These are phyloP conservation scores for Millerozyma acaciae DNA, from an alignment of 805 yeast genomes.

Conservation along the genomic window DNA sequence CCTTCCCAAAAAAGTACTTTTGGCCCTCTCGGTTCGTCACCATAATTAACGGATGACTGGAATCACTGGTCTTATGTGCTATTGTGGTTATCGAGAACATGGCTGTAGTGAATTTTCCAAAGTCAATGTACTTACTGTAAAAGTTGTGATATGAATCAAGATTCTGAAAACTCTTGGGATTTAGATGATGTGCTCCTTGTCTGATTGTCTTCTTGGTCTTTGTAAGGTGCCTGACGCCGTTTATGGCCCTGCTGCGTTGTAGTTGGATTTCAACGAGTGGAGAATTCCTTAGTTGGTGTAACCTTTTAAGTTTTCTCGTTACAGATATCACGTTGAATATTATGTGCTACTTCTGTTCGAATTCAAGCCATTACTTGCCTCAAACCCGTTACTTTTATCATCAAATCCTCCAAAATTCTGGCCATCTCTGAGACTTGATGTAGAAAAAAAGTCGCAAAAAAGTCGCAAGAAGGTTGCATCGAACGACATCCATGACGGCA, in stretches of 20 bases:
- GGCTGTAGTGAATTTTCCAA: conserved; percentile 12
- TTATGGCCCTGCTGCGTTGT: not conserved
- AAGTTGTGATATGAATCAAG: conserved; percentile 3
- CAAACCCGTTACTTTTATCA: too few relatives aligned
- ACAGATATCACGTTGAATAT: too few relatives aligned
- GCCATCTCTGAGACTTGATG: too few relatives aligned
- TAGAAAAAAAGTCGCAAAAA: too few relatives aligned
- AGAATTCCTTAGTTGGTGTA: too few relatives aligned
- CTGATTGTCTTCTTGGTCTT: not conserved
- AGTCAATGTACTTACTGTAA: conserved; percentile 12
- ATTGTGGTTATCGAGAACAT: conserved; percentile 53
- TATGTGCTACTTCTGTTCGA: too few relatives aligned
- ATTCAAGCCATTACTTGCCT: too few relatives aligned
- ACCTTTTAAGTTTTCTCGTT: too few relatives aligned
- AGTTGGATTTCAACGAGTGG: too few relatives aligned
- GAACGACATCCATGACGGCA: too few relatives aligned
- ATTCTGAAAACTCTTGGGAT: conserved; percentile 8
- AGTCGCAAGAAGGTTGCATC: too few relatives aligned
- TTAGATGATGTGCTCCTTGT: conserved; percentile 9
- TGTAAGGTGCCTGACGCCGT: not conserved
- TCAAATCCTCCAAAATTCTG: too few relatives aligned
- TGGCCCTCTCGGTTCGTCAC: conserved; percentile 48
- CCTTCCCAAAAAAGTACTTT: conserved; percentile 67
- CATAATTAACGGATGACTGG: conserved; percentile 52
- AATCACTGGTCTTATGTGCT: conserved; percentile 53